Conservation (phyloP, 371 early-diverging fungal species). For the Nematocida major region DNA sequence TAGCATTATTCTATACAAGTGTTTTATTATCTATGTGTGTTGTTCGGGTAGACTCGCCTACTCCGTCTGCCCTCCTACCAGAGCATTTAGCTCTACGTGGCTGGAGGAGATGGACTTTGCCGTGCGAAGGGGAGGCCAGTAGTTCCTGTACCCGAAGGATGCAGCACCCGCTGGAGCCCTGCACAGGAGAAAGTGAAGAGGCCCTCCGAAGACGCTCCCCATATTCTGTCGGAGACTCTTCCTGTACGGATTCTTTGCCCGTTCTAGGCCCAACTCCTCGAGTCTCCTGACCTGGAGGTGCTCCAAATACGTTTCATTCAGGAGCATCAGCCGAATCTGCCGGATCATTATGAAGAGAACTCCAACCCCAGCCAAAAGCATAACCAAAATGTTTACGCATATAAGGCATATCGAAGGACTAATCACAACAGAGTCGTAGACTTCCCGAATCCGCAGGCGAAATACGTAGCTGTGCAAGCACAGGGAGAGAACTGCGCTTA, state of each 20-base stretch:
- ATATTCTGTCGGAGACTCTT: slow-evolving; percentile 43
- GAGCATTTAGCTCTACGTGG: neutral
- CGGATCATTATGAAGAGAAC: slow-evolving; percentile 35
- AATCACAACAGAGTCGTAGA: neutral
- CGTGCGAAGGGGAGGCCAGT: slow-evolving; percentile 54
- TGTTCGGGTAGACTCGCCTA: too few relatives aligned
- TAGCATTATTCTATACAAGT: neutral
- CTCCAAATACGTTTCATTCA: slow-evolving; percentile 61
- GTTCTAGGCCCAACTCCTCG: neutral
- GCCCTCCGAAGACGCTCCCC: slow-evolving; percentile 38
- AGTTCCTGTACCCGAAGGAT: slow-evolving; percentile 20
- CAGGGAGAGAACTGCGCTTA: neutral
- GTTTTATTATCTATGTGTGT: neutral
- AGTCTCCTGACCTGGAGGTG: slow-evolving; percentile 10
- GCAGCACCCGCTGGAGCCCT: neutral
- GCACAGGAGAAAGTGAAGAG: slow-evolving; percentile 45
- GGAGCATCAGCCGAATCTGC: slow-evolving; percentile 5
- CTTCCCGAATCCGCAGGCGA: neutral
- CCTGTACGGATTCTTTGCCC: slow-evolving; percentile 53
- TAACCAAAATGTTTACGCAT: neutral
- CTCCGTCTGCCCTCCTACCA: neutral
- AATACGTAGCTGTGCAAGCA: neutral
- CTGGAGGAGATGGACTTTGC: neutral
- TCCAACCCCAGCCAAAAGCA: neutral
- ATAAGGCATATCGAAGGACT: neutral